phyloP scores from a whole-genome alignment of 495 filamentous ascomycete species.

The Aspergillus sclerotiicarbonarius region DNA sequence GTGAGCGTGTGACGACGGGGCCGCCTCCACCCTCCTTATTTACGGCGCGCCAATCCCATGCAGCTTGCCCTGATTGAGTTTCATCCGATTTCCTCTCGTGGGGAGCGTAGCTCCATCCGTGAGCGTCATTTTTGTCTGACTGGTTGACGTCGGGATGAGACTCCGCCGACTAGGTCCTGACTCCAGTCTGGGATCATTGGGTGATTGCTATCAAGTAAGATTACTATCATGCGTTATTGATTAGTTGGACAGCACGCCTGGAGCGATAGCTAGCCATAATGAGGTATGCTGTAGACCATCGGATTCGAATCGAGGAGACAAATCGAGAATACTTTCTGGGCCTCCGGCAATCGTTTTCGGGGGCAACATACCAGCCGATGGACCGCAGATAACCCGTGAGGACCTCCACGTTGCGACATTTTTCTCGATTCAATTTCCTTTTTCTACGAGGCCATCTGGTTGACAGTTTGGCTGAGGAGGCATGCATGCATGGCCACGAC shows the following conservation, averaged over 20 bases:
- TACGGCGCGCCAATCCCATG: constrained; percentile 14
- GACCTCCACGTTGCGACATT: constrained; percentile 15
- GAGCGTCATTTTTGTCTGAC: constrained; percentile 23
- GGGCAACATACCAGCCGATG: not conserved
- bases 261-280: too few relatives aligned
- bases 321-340: too few relatives aligned
- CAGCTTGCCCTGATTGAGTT: constrained; percentile 21
- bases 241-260: not conserved
- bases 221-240: not conserved
- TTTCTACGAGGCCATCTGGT: constrained; percentile 13
- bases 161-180: constrained; percentile 16
- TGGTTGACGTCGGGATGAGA: constrained; percentile 11
- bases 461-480: constrained; percentile 8
- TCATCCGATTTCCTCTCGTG: constrained; percentile 21
- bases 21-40: constrained; percentile 13
- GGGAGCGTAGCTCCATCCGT: constrained; percentile 17
- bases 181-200: constrained; percentile 9
- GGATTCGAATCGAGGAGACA: too few relatives aligned
- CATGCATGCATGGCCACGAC: constrained; percentile 16
- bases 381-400: constrained; percentile 1
- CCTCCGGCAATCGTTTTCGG: not conserved
- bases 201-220: not conserved
- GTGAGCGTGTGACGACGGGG: constrained; percentile 11
- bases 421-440: not conserved
- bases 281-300: too few relatives aligned